Conservation (phyloP, 495 filamentous ascomycete species). For the Cryomyces antarcticus region DNA sequence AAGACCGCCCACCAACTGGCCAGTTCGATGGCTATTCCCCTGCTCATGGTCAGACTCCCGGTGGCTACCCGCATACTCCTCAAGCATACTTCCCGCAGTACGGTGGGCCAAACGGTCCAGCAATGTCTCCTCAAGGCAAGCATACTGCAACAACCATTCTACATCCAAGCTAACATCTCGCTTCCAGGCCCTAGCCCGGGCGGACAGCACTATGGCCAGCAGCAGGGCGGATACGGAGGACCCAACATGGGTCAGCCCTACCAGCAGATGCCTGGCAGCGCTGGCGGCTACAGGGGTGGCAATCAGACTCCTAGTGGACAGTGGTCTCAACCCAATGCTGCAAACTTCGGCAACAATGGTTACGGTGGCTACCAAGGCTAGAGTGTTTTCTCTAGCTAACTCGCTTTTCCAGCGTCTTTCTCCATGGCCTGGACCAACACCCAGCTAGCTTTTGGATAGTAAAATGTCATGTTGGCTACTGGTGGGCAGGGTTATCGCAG, state of each 20-base stretch:
- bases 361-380: slow-evolving; percentile 21
- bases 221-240: slow-evolving; percentile 35
- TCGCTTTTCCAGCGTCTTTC: too few species aligned
- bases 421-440: too few species aligned
- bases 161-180: slow-evolving; percentile 12
- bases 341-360: slow-evolving; percentile 13
- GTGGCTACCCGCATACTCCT: slow-evolving; percentile 43
- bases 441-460: too few species aligned
- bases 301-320: slow-evolving; percentile 10
- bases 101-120: slow-evolving; percentile 38
- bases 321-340: slow-evolving; percentile 14
- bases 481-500: too few species aligned
- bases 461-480: too few species aligned
- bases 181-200: slow-evolving; percentile 34
- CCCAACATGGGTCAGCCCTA: slow-evolving; percentile 34
- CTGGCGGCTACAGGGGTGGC: slow-evolving; percentile 17
- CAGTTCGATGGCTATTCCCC: slow-evolving; percentile 69
- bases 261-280: slow-evolving; percentile 26
- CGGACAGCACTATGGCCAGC: slow-evolving; percentile 39
- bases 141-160: slow-evolving; percentile 25
- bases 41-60: slow-evolving; percentile 45
- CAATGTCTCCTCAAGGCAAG: slow-evolving; percentile 48
- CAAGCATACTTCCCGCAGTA: slow-evolving; percentile 90
- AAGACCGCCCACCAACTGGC: slow-evolving; percentile 83
- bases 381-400: background rate